Evolutionary conservation across 2,329 filamentous ascomycete species (phyloP), one percentile per base, ranked within the genome.

Genomic region (Beauveria sp.): DNA sequence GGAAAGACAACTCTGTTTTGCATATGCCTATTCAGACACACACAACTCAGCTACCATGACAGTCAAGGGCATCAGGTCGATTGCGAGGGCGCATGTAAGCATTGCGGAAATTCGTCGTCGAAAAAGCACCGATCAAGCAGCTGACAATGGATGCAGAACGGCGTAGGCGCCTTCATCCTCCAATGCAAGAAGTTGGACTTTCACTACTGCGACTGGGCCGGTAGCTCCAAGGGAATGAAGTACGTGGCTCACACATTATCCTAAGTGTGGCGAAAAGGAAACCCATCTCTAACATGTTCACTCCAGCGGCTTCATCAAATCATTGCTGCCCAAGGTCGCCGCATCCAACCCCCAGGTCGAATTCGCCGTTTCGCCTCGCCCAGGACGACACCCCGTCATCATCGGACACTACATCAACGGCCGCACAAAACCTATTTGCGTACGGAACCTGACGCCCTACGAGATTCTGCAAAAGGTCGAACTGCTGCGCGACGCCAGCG

Each of bases 121-220:
- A n/a, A 44, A 50, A 6, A 20, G 18, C 20, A 20, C 28, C 46
- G 44, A 16, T 5, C 26, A 37, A 28, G 41, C 24, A 61, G 55
- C 62, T 68, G 55, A 67, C 63, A 63, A 14, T 46, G 48, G 28
- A 44, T 40, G 7, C 40, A 97, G 92, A 97, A 99, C 80, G 94
- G 94, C 82, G 83, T 97, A 67, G 93, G 93, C 70, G 90, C 92
- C 73, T 97, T 97, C 80, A 91, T 99, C 76, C 85, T 97, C 62
- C 93, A 96, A 80, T 99, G 94, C 86, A 96, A 91, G 81, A 90
- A 88, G 72, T 81, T 99, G 74, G 91, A 96, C 75, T 91, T 99
- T 72, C 90, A 96, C 79, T 99, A 96, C 80, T 97, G 94, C 80
- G 92, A 97, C 82, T 92, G 89, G 85, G 91, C 90, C 62, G 94